Conservation (phyloP, 768 basidiomycete species). For the Crassisporium funariophilum region DNA sequence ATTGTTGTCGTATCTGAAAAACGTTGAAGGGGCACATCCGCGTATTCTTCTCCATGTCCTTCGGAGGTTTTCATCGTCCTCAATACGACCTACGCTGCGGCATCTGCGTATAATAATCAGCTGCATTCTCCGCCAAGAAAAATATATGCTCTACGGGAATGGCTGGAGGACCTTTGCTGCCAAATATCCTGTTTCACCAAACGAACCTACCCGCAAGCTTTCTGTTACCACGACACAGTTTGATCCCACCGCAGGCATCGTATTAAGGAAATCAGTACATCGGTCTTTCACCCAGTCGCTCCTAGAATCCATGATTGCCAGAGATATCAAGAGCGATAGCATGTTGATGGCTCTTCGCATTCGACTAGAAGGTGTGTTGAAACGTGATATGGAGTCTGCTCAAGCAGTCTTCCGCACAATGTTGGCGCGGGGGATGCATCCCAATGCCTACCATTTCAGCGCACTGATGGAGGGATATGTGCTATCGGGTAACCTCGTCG, state of each 20-base stretch:
- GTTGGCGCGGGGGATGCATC: slow-evolving; percentile 67
- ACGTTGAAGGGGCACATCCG: slow-evolving; percentile 44
- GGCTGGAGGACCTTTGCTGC: slow-evolving; percentile 51
- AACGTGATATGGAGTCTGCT: slow-evolving; percentile 52
- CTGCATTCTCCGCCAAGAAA: slow-evolving; percentile 54
- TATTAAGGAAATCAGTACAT: slow-evolving; percentile 30
- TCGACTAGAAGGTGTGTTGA: slow-evolving; percentile 57
- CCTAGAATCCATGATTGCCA: slow-evolving; percentile 46
- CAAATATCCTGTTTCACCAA: slow-evolving; percentile 28
- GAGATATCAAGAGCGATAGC: slow-evolving; percentile 55
- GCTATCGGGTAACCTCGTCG: slow-evolving; percentile 55
- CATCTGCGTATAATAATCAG: slow-evolving; percentile 61
- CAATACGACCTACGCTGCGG: slow-evolving; percentile 48
- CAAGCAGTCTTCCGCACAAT: slow-evolving; percentile 57
- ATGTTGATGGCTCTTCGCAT: slow-evolving; percentile 65
- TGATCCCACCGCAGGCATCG: slow-evolving; percentile 54
- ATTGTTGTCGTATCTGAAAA: slow-evolving; percentile 54
- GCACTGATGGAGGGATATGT: slow-evolving; percentile 79
- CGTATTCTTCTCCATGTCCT: slow-evolving; percentile 49
- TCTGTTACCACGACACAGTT: slow-evolving; percentile 30
- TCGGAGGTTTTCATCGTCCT: slow-evolving; percentile 42
- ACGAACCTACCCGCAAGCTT: not conserved
- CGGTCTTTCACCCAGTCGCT: slow-evolving; percentile 33
- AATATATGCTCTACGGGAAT: slow-evolving; percentile 39
- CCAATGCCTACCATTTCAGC: slow-evolving; percentile 71